A percentile compares a stretch with the other conserved stretches of the same genome.
These are phyloP conservation scores for Penicillium turbatum DNA, from an alignment of 495 filamentous ascomycete genomes.

Conservation along the genomic window DNA sequence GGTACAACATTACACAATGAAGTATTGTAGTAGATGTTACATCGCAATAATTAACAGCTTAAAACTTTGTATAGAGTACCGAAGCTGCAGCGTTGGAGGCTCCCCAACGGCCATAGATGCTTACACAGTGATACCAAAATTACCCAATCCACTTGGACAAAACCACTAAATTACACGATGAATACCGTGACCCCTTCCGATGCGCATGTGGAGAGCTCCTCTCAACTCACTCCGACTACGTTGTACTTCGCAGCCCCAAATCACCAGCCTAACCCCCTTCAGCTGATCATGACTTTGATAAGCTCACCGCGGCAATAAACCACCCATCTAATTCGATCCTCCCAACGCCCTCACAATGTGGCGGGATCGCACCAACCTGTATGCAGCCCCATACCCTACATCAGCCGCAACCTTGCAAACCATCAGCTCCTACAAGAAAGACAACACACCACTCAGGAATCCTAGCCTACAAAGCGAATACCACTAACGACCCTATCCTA, in stretches of 20 bases:
- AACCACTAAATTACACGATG: background rate
- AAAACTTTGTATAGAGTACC: too few species aligned
- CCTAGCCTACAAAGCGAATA: background rate
- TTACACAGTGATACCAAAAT: background rate
- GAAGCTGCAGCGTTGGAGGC: too few species aligned
- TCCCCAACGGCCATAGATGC: too few species aligned
- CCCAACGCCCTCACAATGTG: slow-evolving; percentile 61
- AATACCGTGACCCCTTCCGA: slow-evolving; percentile 10
- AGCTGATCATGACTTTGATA: slow-evolving; percentile 14
- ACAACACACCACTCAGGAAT: background rate
- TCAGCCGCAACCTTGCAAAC: background rate
- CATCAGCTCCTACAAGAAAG: background rate
- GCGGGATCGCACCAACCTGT: slow-evolving; percentile 99
- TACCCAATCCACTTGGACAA: background rate
- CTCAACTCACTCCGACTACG: slow-evolving; percentile 1
- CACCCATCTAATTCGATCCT: slow-evolving; percentile 9
- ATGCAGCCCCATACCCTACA: slow-evolving; percentile 21
- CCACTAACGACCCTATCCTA: slow-evolving; percentile 10
- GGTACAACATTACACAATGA: background rate
- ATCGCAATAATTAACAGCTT: background rate
- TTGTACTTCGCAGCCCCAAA: background rate
- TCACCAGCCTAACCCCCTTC: background rate
- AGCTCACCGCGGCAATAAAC: slow-evolving; percentile 15
- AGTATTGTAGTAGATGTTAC: too few species aligned
- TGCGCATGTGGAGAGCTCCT: slow-evolving; percentile 6